Base-by-base conservation (phyloP, 805 yeast species). In the Yarrowia porcina region DNA sequence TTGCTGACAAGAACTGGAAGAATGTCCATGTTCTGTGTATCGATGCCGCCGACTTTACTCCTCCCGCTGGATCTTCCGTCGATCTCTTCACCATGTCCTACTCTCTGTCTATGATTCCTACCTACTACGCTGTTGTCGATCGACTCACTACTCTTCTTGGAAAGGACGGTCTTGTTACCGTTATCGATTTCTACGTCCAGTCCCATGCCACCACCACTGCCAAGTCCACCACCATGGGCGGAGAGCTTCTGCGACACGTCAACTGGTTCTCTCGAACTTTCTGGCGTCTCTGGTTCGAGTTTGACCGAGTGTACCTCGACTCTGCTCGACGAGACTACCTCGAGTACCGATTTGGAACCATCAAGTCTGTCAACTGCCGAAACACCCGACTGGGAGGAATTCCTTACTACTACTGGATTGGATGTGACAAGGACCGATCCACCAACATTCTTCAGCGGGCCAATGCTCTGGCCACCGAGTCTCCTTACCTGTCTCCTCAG, bases 221-320 rank as follows among this genome's bases (percentile, higher is more conserved):
- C 18, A 82, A 89, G 71, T 80, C 85, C 59, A 84, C 87, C 70
- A 86, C 92, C 9, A 75, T 88, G 35, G 96, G 96, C 60, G 94
- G 96, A 9, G 76, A 85, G 67, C 80, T 80, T 32, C 81, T 83
- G 69, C 80, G 96, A 70, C 88, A 88, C 71, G 85, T 83, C 65
- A 86, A 90, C 27, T 89, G 96, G 96, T 65, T 87, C 63, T 79
- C 82, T 57, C 80, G 96, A 71, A 87, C 89, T 30, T 89, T 89
- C 72, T 89, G 96, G 96, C 81, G 91, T 70, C 77, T 86, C 45
- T 89, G 96, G 96, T 89, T 89, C 73, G 96, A 89, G 74, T 86
- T 87, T 61, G 96, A 89, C 73, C 81, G 86, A 63, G 96, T 89
- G 2, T 86, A 83, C 69, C 79, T 89, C 67, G 96, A 89, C 71